phyloP scores from a whole-genome alignment of 2,329 filamentous ascomycete genomes.

The Pezicula radicicola region DNA sequence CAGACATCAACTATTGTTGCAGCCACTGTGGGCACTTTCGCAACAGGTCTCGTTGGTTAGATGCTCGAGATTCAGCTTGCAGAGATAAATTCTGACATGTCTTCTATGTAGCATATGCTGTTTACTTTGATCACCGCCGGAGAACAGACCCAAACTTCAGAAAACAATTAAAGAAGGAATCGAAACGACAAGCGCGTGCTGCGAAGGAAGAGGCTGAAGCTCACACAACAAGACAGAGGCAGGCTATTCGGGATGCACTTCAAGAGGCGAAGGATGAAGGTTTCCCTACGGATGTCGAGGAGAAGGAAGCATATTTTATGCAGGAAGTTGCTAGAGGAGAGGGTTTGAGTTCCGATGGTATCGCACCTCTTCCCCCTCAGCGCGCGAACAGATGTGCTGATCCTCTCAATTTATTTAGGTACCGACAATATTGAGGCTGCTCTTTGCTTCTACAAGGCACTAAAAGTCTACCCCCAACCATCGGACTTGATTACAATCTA shows the following conservation, averaged over 20 bases:
- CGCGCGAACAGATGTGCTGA: constrained; percentile 1
- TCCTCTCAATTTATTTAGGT: constrained; percentile 40
- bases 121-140: constrained; percentile 68
- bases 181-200: constrained; percentile 67
- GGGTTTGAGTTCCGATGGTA: constrained; percentile 78
- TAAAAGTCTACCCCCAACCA: constrained; percentile 97
- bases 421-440: constrained; percentile 77
- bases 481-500: constrained; percentile 94
- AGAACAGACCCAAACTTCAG: constrained; percentile 64
- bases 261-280: constrained; percentile 85
- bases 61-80: constrained; percentile 10
- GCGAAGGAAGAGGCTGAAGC: constrained; percentile 71
- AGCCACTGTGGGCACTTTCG: constrained; percentile 58
- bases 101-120: constrained; percentile 51
- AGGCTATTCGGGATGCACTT: constrained; percentile 72
- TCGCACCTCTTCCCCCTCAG: constrained; percentile 23
- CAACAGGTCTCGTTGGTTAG: constrained; percentile 58
- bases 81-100: constrained; percentile 15
- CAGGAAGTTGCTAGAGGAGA: constrained; percentile 90
- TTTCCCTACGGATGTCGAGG: constrained; percentile 85
- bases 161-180: constrained; percentile 68
- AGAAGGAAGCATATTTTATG: constrained; percentile 96
- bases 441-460: constrained; percentile 93
- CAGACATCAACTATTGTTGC: constrained; percentile 55
- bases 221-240: constrained; percentile 63